A percentile compares a stretch with the other conserved stretches of the same genome.
Evolutionary conservation across 108 stramenopile genomes (phyloP).

Genomic region (Skeletonema grethae): DNA sequence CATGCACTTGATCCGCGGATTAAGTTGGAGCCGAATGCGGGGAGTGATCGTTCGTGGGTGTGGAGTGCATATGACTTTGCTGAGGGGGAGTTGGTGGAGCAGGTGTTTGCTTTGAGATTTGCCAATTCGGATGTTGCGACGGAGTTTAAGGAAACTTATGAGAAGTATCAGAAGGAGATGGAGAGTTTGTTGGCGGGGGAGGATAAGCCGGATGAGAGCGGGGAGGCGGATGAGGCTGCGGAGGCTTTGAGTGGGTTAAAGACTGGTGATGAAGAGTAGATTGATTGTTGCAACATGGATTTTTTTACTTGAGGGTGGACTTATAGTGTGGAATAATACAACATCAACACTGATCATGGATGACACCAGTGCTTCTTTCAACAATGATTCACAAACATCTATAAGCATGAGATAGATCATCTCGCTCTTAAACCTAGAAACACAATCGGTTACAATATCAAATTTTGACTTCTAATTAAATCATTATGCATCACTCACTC

Average conservation of each 20-base stretch:
- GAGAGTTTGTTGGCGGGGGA: constrained; percentile 81
- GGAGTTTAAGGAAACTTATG: constrained; percentile 92
- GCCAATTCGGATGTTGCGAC: constrained; percentile 90
- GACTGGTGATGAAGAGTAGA: constrained; percentile 61
- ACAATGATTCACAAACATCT: too few species aligned
- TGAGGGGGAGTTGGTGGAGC: constrained; percentile 91
- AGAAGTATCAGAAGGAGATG: constrained; percentile 87
- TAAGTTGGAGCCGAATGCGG: constrained; percentile 93
- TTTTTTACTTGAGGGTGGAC: too few species aligned
- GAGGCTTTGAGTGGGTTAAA: constrained; percentile 80
- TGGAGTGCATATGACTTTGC: constrained; percentile 98
- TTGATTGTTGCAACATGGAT: neutral
- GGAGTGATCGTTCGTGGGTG: constrained; percentile 96
- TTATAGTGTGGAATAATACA: too few species aligned
- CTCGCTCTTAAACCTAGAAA: too few species aligned
- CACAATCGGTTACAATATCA: too few species aligned
- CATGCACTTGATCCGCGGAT: constrained; percentile 97
- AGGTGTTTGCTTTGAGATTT: constrained; percentile 96
- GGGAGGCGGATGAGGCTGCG: constrained; percentile 83
- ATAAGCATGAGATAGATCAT: too few species aligned
- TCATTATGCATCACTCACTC: too few species aligned
- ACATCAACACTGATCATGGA: too few species aligned
- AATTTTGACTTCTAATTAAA: too few species aligned
- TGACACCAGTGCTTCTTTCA: too few species aligned
- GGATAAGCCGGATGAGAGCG: constrained; percentile 78